Evolutionary conservation across 1,284 basidiomycete species (phyloP).

Genomic region (Fomitiporia mediterranea): DNA sequence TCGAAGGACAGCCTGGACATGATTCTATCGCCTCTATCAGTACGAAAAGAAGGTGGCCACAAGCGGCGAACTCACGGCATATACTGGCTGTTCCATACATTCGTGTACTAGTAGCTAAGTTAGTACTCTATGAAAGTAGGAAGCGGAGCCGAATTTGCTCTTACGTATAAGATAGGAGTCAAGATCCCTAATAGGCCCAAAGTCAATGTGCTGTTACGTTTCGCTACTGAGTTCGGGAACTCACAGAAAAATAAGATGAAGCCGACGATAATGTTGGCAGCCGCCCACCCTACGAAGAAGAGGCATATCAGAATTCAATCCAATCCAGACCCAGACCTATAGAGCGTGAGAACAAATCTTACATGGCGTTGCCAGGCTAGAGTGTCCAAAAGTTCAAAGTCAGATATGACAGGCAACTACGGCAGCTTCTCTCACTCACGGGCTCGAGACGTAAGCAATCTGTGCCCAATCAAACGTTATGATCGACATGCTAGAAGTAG

Average conservation of each 20-base stretch:
- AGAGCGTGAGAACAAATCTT: not conserved
- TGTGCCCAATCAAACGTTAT: conserved; percentile 24
- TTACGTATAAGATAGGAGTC: conserved; percentile 20
- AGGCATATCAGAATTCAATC: not conserved
- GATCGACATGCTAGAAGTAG: conserved; percentile 19
- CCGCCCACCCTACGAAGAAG: conserved; percentile 55
- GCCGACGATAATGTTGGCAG: conserved; percentile 76
- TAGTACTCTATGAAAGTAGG: not conserved
- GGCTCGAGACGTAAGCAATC: conserved; percentile 23
- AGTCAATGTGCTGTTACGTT: too few species aligned
- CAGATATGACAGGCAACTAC: not conserved
- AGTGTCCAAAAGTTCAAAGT: not conserved
- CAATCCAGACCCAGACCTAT: not conserved
- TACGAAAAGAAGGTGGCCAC: not conserved
- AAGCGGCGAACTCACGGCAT: conserved; percentile 27
- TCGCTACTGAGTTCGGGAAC: conserved; percentile 15
- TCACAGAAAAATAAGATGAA: conserved; percentile 73
- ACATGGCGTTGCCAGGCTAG: conserved; percentile 20
- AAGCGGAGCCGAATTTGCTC: conserved; percentile 34
- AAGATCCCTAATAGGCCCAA: conserved; percentile 14
- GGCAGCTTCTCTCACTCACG: conserved; percentile 14
- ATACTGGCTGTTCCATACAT: conserved; percentile 38
- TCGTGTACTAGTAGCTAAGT: conserved; percentile 48
- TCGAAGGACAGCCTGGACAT: conserved; percentile 55
- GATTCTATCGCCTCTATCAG: conserved; percentile 26